A percentile compares a stretch with the other conserved stretches of the same genome.
phyloP scores from a whole-genome alignment of 2,329 filamentous ascomycete species.

The Sphaerostilbella broomeana region DNA sequence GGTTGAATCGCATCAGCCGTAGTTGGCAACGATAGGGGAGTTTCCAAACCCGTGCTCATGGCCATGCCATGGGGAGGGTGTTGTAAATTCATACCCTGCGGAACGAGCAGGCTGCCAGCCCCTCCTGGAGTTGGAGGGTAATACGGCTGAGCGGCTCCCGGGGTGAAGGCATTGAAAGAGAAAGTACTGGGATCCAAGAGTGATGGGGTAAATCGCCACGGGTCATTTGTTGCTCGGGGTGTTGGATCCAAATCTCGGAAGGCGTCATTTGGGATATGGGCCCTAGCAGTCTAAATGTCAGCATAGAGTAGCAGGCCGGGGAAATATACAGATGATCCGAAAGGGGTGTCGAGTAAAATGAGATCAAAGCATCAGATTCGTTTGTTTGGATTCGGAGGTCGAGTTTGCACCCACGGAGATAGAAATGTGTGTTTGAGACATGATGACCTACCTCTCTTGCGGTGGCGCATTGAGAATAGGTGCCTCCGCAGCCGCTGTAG shows the following conservation, averaged over 20 bases:
- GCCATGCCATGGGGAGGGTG: conserved; percentile 71
- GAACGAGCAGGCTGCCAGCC: conserved; percentile 73
- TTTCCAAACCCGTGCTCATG: conserved; percentile 69
- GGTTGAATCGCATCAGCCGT: conserved; percentile 59
- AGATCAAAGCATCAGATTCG: no score
- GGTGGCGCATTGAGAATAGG: conserved; percentile 17
- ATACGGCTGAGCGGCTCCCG: conserved; percentile 70
- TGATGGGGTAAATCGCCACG: conserved; percentile 83
- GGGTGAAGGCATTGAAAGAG: conserved; percentile 67
- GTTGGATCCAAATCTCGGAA: conserved; percentile 73
- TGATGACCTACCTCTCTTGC: conserved; percentile 23
- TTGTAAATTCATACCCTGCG: conserved; percentile 73
- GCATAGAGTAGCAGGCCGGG: neutral
- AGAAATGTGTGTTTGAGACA: neutral
- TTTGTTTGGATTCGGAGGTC: no score
- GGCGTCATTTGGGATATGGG: conserved; percentile 22
- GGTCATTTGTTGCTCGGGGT: conserved; percentile 70
- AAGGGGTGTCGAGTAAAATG: no score
- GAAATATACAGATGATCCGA: no score
- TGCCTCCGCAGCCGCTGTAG: conserved; percentile 21
- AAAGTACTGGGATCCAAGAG: conserved; percentile 81
- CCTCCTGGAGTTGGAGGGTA: conserved; percentile 84
- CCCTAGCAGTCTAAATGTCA: conserved; percentile 14
- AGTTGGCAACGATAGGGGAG: conserved; percentile 72
- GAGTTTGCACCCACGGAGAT: neutral